Base-by-base conservation (phyloP, 345 rosid species). In the Psidium friedrichsthalianum region DNA sequence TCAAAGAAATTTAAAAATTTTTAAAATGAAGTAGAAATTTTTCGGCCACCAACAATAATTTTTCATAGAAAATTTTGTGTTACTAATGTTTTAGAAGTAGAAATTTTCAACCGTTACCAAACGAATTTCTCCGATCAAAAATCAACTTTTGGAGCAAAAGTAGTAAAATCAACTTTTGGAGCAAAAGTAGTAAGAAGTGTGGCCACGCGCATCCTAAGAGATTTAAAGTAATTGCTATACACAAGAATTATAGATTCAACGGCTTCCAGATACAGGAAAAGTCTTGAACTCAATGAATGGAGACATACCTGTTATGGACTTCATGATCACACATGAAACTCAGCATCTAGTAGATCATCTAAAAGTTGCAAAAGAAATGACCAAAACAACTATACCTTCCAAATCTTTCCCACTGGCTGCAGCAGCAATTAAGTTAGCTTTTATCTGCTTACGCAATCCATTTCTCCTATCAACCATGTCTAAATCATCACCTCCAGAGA, bases 351-450 rank as follows among this genome's bases (percentile, higher is more conserved):
- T 74, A 57, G 22, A 76, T 51, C 9, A 40, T 81, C 24, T 64
- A 49, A 36, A 47, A 18, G 25, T 9, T 22, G 52, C 51, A 2
- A 78, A 29, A 78, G 9, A 25, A 69, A 40, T 82, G 18, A 42
- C 59, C 56, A 42, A 54, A 82, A 82, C 14, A 82, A 7, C 56
- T 27, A 1, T 91, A 97, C 99, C 99, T 96, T 98, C 99, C 89
- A 98, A 90, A 85, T 98, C 99, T 90, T 98, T 98, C 87, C 99
- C 99, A 86, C 95, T 94, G 82, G 98, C 97, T 61, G 99, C 96
- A 89, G 99, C 99, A 89, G 97, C 93, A 89, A 95, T 83, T 83
- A 96, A 90, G 86, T 96, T 96, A 56, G 96, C 98, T 91, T 98
- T 98, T 85, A 98, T 94, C 95, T 95, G 99, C 89, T 94, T 94